Percentiles rank a stretch among this genome's conserved stretches.
Conservation (phyloP, 2,329 filamentous ascomycete genomes). For the Fusarium newnesense region DNA sequence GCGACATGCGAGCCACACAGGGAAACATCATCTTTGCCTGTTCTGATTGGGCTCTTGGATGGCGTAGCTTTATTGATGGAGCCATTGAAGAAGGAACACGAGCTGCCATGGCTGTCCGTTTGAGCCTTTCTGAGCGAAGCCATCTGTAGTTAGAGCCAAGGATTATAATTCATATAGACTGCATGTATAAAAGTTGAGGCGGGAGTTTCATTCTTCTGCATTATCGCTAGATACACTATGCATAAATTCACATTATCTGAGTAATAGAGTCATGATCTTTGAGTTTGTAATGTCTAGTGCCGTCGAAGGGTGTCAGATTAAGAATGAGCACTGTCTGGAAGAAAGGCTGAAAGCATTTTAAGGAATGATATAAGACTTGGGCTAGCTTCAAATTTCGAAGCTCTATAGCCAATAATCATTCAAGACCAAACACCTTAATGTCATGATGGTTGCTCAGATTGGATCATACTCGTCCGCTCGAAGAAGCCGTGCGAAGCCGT, state of each 20-base stretch:
- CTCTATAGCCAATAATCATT: rapidly evolving
- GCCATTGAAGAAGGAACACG: constrained; percentile 57
- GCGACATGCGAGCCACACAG: constrained; percentile 53
- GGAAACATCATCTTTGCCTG: constrained; percentile 59
- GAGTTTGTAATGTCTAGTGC: background rate
- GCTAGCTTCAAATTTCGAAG: rapidly evolving
- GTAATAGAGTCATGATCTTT: rapidly evolving
- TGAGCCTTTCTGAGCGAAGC: constrained; percentile 3
- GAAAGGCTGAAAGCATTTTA: rapidly evolving
- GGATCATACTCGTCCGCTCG: background rate
- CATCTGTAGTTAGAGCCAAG: background rate
- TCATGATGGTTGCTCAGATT: background rate
- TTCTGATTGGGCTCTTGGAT: constrained; percentile 60
- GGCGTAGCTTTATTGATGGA: constrained; percentile 62
- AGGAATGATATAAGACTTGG: rapidly evolving
- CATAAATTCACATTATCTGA: too few relatives aligned
- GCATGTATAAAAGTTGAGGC: background rate
- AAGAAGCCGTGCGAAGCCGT: background rate
- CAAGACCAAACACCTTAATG: background rate
- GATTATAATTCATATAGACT: background rate
- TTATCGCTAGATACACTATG: too few relatives aligned
- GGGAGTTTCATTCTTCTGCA: background rate
- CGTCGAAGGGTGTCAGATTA: too few relatives aligned
- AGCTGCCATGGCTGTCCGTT: constrained; percentile 40
- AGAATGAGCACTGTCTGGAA: rapidly evolving